Conservation (phyloP, 129 eudicot species). For the Lactuca saligna region DNA sequence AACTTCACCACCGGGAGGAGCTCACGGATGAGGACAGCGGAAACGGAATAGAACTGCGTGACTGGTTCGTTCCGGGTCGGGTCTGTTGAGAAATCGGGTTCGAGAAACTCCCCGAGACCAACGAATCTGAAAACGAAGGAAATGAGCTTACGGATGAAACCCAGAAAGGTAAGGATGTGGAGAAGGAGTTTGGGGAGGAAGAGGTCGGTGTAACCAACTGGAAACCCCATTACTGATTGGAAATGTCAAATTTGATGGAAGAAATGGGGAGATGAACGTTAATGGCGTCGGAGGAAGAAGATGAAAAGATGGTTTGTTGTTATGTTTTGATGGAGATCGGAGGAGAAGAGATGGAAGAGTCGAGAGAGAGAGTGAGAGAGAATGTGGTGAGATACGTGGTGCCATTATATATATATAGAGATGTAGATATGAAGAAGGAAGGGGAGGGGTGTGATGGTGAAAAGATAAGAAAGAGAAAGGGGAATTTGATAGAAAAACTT, state of each 20-base stretch:
- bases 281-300: neutral
- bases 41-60: constrained; percentile 32
- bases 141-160: constrained; percentile 40
- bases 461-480: constrained; percentile 7
- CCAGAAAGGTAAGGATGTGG: constrained; percentile 43
- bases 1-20: constrained; percentile 54
- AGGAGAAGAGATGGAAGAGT: neutral
- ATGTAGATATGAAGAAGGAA: neutral
- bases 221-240: constrained; percentile 45
- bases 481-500: constrained; percentile 2
- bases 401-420: constrained; percentile 17
- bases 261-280: neutral
- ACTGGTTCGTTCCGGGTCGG: constrained; percentile 27
- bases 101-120: constrained; percentile 47
- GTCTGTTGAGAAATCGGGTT: constrained; percentile 36
- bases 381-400: constrained; percentile 15
- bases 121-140: constrained; percentile 25
- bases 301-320: neutral
- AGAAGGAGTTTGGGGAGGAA: constrained; percentile 48
- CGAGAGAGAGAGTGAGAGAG: constrained; percentile 10
- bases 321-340: neutral
- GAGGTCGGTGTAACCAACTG: constrained; percentile 52
- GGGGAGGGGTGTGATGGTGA: constrained; percentile 18
- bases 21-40: constrained; percentile 54
- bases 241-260: neutral